Evolutionary conservation across 805 yeast genomes (phyloP).

Genomic region (Alloascoidea hylecoeti): DNA sequence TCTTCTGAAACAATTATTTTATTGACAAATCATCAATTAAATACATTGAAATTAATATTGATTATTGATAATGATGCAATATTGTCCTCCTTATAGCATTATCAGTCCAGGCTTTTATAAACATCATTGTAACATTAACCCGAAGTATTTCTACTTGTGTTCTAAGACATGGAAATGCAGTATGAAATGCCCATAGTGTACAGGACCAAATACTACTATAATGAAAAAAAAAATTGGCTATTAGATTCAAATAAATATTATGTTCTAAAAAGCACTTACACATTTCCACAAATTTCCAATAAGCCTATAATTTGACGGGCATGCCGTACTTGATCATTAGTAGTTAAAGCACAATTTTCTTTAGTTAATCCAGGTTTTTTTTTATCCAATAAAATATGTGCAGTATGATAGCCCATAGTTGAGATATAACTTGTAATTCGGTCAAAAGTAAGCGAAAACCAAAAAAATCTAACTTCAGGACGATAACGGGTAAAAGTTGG

Average conservation of each 20-base stretch:
- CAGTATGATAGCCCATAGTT: too few relatives aligned
- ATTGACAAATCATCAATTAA: too few relatives aligned
- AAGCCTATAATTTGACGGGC: background rate
- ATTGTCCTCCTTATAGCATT: too few relatives aligned
- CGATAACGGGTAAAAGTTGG: background rate
- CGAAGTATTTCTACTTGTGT: too few relatives aligned
- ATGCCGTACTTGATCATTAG: background rate
- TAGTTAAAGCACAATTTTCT: background rate
- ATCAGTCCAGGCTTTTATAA: too few relatives aligned
- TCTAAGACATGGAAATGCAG: background rate
- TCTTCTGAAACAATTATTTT: too few relatives aligned
- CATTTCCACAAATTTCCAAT: background rate
- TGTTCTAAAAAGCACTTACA: background rate
- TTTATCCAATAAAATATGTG: background rate
- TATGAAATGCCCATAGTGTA: background rate
- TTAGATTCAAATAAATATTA: background rate
- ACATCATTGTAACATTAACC: too few relatives aligned
- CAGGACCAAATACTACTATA: background rate
- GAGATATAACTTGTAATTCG: too few relatives aligned
- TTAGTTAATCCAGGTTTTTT: slow-evolving; percentile 1
- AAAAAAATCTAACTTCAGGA: background rate
- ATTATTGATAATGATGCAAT: too few relatives aligned
- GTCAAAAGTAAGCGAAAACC: background rate
- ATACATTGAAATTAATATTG: too few relatives aligned
- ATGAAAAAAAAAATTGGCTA: background rate